phyloP scores from a whole-genome alignment of 495 filamentous ascomycete species.

The Chaetomium tenue region DNA sequence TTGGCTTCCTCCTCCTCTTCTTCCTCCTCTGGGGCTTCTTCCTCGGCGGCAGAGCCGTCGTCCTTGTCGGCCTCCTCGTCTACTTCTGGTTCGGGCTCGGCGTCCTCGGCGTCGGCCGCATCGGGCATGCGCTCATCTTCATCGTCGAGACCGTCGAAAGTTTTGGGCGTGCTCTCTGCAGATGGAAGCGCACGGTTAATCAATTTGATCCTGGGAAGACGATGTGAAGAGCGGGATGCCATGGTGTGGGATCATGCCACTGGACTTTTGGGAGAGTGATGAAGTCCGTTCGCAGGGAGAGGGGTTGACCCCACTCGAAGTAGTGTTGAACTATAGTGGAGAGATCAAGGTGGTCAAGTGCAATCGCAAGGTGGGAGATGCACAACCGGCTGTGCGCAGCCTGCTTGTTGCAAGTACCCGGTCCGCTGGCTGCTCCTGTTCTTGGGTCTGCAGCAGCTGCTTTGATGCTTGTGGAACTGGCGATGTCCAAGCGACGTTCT shows the following conservation, averaged over 20 bases:
- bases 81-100: constrained; percentile 38
- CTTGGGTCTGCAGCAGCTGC: neutral
- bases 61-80: constrained; percentile 38
- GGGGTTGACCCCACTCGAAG: neutral
- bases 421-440: neutral
- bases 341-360: neutral
- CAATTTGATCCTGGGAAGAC: neutral
- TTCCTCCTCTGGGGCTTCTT: constrained; percentile 42
- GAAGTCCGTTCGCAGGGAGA: neutral
- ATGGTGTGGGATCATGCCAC: neutral
- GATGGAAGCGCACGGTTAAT: constrained; percentile 20
- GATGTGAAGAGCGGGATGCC: neutral
- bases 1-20: constrained; percentile 45
- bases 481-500: neutral
- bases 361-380: neutral
- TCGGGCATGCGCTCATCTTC: constrained; percentile 54
- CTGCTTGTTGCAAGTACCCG: neutral
- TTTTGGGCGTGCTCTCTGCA: constrained; percentile 52
- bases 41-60: constrained; percentile 44
- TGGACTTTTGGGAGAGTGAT: neutral
- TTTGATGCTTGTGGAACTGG: constrained; percentile 3
- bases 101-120: constrained; percentile 42
- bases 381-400: neutral
- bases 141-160: constrained; percentile 49
- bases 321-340: neutral